A percentile compares a stretch with the other conserved stretches of the same genome.
Evolutionary conservation across 306 rosid species (phyloP).

Genomic region (Albizia julibrissin): DNA sequence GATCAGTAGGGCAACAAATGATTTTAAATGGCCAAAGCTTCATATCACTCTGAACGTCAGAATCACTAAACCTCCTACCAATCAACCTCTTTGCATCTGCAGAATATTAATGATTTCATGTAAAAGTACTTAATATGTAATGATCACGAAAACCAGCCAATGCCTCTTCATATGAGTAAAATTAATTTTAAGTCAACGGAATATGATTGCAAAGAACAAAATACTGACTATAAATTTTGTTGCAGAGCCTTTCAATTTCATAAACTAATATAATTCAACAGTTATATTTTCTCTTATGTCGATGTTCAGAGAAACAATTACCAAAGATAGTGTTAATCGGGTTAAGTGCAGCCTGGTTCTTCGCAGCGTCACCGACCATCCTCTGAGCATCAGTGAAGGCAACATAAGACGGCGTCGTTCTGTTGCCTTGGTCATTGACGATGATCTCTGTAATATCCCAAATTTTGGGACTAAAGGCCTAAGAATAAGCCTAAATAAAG

Average conservation of each 20-base stretch:
- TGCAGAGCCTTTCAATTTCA: background rate
- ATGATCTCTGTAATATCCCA: no score
- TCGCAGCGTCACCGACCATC: conserved; percentile 33
- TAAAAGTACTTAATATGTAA: background rate
- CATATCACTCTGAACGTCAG: conserved; percentile 40
- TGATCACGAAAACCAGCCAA: no score
- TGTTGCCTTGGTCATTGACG: conserved; percentile 38
- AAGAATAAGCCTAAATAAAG: no score
- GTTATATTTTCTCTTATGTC: background rate
- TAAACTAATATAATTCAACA: no score
- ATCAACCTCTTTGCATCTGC: conserved; percentile 65
- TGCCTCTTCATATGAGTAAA: no score
- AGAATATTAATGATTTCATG: background rate
- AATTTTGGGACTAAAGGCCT: no score
- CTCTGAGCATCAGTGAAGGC: conserved; percentile 49
- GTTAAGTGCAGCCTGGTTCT: conserved; percentile 50
- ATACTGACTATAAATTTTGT: no score
- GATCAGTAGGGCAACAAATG: conserved; percentile 29
- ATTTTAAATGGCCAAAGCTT: conserved; percentile 58
- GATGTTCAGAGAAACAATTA: no score
- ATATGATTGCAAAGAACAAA: no score
- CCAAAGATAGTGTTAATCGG: conserved; percentile 53
- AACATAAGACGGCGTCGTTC: conserved; percentile 57
- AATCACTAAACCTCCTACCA: conserved; percentile 53
- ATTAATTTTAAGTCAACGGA: no score